Evolutionary conservation across 2,329 filamentous ascomycete species (phyloP).

Genomic region (Verticillium nonalfalfae): DNA sequence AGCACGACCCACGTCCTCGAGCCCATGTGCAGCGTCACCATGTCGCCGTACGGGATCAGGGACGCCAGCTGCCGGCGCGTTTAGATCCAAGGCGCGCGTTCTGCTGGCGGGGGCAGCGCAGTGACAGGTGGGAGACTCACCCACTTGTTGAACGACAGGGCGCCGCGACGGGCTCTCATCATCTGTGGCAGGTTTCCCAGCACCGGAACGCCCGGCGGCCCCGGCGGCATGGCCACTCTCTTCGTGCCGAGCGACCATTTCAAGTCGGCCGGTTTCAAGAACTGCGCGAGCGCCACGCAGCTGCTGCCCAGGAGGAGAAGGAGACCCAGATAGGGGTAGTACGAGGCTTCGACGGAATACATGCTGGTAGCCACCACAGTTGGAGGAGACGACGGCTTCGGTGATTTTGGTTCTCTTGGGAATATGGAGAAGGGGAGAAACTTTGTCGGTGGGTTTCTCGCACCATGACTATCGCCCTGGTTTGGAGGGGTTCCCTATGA

Average conservation of each 20-base stretch:
- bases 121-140: background rate
- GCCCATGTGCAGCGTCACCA: conserved; percentile 20
- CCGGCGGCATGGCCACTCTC: background rate
- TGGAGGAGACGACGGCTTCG: background rate
- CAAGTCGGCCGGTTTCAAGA: background rate
- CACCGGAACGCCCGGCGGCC: background rate
- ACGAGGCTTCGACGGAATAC: background rate
- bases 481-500: background rate
- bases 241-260: background rate
- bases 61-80: background rate
- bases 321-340: background rate
- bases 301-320: background rate
- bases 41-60: conserved; percentile 16
- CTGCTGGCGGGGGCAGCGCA: background rate
- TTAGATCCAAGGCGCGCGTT: background rate
- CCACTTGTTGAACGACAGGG: background rate
- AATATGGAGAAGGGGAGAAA: background rate
- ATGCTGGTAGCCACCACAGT: background rate
- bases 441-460: background rate
- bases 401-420: background rate
- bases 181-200: background rate
- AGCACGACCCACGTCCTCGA: conserved; percentile 34
- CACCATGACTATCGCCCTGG: background rate
- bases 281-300: background rate
- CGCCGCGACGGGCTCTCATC: background rate